These are phyloP conservation scores for Primulina huaijiensis DNA, from an alignment of 257 asterid genomes.

Conservation along the genomic window DNA sequence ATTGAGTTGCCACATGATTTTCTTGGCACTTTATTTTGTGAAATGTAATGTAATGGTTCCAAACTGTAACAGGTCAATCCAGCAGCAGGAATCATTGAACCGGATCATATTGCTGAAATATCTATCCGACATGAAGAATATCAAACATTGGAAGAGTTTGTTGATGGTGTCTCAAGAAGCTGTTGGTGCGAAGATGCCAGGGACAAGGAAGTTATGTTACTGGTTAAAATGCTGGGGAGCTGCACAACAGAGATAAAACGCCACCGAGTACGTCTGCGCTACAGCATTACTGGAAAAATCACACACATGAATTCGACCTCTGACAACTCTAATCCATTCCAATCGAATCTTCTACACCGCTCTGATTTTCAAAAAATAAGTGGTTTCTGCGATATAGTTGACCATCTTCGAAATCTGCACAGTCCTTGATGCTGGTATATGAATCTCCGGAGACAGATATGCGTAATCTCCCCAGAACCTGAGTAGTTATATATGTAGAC, in stretches of 20 bases:
- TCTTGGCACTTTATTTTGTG: background rate
- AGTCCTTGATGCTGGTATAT: constrained; percentile 46
- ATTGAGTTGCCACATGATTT: background rate
- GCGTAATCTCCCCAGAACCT: background rate
- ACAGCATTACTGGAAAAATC: constrained; percentile 63
- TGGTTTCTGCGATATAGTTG: constrained; percentile 62
- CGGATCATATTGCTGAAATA: constrained; percentile 69
- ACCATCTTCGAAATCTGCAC: constrained; percentile 54
- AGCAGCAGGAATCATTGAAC: constrained; percentile 68
- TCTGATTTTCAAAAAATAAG: constrained; percentile 58
- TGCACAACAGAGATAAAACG: constrained; percentile 50
- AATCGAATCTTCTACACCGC: constrained; percentile 61
- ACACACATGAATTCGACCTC: constrained; percentile 42
- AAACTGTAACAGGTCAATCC: constrained; percentile 66
- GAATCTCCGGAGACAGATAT: background rate
- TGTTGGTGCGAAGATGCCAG: constrained; percentile 94
- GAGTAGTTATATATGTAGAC: background rate
- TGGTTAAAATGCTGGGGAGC: constrained; percentile 54
- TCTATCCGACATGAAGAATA: constrained; percentile 65
- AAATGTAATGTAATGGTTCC: constrained; percentile 11
- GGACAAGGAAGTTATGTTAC: constrained; percentile 81
- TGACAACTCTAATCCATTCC: constrained; percentile 29
- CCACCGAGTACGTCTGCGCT: constrained; percentile 80
- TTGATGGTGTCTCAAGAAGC: constrained; percentile 82
- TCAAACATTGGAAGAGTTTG: constrained; percentile 84